Evolutionary conservation across 208 protist genomes (phyloP).

Genomic region (Trichomonas gallinae): DNA sequence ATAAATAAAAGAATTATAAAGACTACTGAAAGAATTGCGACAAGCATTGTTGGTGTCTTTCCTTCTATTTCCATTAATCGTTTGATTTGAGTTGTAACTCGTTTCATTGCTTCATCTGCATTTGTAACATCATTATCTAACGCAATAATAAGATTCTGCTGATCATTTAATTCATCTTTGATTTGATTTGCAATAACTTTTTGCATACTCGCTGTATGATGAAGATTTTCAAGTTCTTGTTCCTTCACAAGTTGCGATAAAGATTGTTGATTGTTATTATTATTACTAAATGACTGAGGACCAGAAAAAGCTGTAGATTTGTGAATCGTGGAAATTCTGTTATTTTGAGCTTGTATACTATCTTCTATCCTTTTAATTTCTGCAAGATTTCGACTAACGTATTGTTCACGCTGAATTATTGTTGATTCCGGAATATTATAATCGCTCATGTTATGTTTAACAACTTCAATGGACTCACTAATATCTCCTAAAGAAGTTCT

Average conservation of each 20-base stretch:
- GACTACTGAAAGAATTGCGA: background rate
- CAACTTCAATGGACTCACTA: background rate
- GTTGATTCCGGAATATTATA: background rate
- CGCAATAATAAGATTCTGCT: background rate
- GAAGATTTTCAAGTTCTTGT: background rate
- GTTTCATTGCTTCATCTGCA: background rate
- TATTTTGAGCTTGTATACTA: background rate
- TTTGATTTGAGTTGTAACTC: background rate
- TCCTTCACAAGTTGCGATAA: background rate
- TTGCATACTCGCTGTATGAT: background rate
- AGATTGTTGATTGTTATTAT: background rate
- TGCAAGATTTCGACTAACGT: too few relatives aligned
- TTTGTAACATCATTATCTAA: background rate
- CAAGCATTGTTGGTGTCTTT: background rate
- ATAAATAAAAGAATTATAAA: background rate
- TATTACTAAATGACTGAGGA: background rate
- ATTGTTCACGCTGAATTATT: background rate
- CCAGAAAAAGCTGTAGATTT: background rate
- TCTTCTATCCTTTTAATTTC: background rate
- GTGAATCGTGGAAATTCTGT: background rate
- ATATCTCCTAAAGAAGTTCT: background rate
- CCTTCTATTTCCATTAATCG: conserved; percentile 3
- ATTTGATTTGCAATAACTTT: background rate
- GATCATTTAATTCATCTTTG: background rate
- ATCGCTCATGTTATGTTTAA: background rate